These are phyloP conservation scores for Chaetomium olivaceum DNA, from an alignment of 2,329 filamentous ascomycete genomes.

Conservation along the genomic window DNA sequence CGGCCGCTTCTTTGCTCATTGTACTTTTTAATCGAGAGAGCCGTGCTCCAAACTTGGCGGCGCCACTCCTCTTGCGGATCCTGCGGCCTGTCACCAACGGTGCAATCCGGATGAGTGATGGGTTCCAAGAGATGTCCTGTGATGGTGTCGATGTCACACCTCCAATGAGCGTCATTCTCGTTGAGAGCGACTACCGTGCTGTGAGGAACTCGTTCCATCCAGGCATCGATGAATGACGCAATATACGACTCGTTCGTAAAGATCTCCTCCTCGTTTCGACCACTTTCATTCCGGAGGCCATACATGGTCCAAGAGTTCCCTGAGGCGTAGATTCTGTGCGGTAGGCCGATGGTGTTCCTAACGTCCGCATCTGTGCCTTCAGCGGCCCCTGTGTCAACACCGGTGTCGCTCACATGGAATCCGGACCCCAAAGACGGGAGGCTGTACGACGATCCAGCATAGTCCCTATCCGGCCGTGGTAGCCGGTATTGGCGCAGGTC, in stretches of 20 bases:
- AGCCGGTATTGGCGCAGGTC: neutral
- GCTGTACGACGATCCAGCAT: slow-evolving; percentile 19
- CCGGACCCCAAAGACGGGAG: slow-evolving; percentile 12
- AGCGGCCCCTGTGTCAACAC: neutral
- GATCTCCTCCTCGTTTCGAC: slow-evolving; percentile 16
- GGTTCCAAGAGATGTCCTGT: slow-evolving; percentile 41
- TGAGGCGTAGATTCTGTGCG: slow-evolving; percentile 11
- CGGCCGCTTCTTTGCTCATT: neutral
- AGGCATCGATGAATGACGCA: slow-evolving; percentile 18
- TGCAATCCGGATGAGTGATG: slow-evolving; percentile 38
- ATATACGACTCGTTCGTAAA: slow-evolving; percentile 12
- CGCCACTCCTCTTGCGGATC: slow-evolving; percentile 23
- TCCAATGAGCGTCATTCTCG: slow-evolving; percentile 21
- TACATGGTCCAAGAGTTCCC: slow-evolving; percentile 13
- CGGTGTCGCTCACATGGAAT: slow-evolving; percentile 15
- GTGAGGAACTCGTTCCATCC: slow-evolving; percentile 14
- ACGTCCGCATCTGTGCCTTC: slow-evolving; percentile 17
- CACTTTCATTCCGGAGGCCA: slow-evolving; percentile 6
- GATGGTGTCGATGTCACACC: slow-evolving; percentile 42
- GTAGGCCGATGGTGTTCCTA: slow-evolving; percentile 23
- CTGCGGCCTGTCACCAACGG: slow-evolving; percentile 25
- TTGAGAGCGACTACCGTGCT: slow-evolving; percentile 4
- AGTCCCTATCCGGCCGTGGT: slow-evolving; percentile 19
- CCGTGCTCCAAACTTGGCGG: slow-evolving; percentile 30
- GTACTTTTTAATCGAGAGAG: slow-evolving; percentile 15